Evolutionary conservation across 2,329 filamentous ascomycete genomes (phyloP).

Genomic region (Phoma sp.): DNA sequence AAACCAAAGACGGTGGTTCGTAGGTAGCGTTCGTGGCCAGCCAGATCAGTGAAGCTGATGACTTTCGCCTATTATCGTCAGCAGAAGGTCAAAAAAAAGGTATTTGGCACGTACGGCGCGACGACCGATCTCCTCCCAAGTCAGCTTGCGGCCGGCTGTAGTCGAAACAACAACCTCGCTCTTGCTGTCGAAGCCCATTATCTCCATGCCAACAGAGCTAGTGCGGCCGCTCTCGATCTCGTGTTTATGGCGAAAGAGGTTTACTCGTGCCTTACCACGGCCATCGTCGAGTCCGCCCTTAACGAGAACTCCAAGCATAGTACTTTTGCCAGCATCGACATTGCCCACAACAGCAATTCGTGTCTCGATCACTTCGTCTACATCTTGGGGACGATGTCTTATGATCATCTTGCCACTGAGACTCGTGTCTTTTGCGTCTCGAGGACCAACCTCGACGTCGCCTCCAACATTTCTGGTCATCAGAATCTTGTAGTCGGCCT

Average conservation of each 20-base stretch:
- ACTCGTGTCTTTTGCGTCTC: constrained; percentile 70
- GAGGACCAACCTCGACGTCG: constrained; percentile 70
- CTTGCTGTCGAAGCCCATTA: constrained; percentile 87
- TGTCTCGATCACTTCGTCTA: constrained; percentile 93
- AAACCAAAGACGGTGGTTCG: constrained; percentile 96
- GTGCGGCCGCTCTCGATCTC: constrained; percentile 95
- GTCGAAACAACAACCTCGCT: constrained; percentile 83
- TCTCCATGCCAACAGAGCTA: constrained; percentile 97
- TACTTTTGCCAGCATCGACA: constrained; percentile 96
- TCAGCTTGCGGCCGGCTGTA: constrained; percentile 82
- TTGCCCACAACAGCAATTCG: constrained; percentile 97
- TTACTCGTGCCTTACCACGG: constrained; percentile 89
- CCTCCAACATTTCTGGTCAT: constrained; percentile 90
- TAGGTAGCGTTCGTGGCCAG: constrained; percentile 93
- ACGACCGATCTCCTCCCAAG: constrained; percentile 97
- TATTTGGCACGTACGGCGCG: constrained; percentile 65
- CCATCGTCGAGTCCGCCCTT: constrained; percentile 96
- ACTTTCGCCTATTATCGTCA: constrained; percentile 71
- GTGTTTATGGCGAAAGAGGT: constrained; percentile 96
- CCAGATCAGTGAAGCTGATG: constrained; percentile 93
- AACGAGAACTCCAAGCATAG: constrained; percentile 91
- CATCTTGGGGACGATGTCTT: constrained; percentile 71
- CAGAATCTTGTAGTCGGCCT: constrained; percentile 79
- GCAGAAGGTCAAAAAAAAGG: neutral
- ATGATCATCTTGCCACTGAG: constrained; percentile 88